Base-by-base conservation (phyloP, 108 stramenopile genomes). In the Nitzschia putrida region DNA sequence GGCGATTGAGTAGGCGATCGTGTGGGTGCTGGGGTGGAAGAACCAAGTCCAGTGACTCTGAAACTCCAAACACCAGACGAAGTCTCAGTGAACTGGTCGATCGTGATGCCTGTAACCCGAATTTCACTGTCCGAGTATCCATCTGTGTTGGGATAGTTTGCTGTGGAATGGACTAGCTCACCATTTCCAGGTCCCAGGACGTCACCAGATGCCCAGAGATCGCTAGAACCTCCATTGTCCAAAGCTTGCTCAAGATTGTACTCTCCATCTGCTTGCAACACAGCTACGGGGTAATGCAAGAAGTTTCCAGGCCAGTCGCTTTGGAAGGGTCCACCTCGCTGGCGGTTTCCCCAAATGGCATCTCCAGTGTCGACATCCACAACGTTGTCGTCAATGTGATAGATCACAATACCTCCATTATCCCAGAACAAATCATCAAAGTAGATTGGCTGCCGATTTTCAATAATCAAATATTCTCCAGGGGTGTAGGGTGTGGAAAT, bases 401-500 rank as follows among this genome's bases (percentile, higher is more conserved):
- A 90, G 22, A 90, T 84, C 0, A 81, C 74, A 23, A 90, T 61
- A 18, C 89, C 89, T 6, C 87, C 84, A 16, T 61, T 61, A 22
- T 63, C 66, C 37, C 63, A 73, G 14, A 85, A 51, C 14, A 61
- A 42, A 16, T 77, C 66, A 64, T 84, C 87, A 37, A 71, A 85
- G 11, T 25, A 18, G 20, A 78, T 55, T 39, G 83, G 81, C 61
- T 91, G 87, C 43, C 87, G 73, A 66, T 91, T 91, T 69, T 91
- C 90, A 66, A 91, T 86, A 20, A 91, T 45, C 39, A 91, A 61
- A 49, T 91, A 91, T 64, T 91, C 90, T 20, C 66, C 61, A 0
- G 49, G 23, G 20, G 66, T 53, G 63, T 68, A 91, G 23, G 79
- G 79, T 3, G 53, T 45, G 6, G 58, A 22, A 44, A 91, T 80